A percentile compares a stretch with the other conserved stretches of the same genome.
Evolutionary conservation across 768 basidiomycete species (phyloP).

Genomic region (Suillus subaureus): DNA sequence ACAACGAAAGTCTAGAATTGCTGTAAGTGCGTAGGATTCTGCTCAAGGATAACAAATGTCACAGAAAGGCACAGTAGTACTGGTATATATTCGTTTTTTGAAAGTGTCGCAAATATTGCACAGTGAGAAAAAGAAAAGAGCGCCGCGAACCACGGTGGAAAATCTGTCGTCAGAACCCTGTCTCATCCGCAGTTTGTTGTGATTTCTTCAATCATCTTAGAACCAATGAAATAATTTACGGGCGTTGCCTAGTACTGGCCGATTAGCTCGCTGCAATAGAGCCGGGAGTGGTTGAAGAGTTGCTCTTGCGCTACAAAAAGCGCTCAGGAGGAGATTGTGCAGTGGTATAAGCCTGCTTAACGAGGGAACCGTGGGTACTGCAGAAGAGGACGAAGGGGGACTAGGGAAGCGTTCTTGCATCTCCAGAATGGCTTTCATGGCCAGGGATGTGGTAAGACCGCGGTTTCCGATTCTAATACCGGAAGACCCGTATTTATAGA

Average conservation of each 20-base stretch:
- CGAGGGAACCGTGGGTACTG: not conserved
- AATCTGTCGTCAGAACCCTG: not conserved
- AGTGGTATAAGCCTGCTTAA: not conserved
- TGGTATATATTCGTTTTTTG: not conserved
- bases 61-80: not conserved
- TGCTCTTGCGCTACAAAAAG: conserved; percentile 5
- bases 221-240: not conserved
- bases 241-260: not conserved
- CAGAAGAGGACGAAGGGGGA: not conserved
- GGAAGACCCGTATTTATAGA: conserved; percentile 55
- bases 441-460: conserved; percentile 56
- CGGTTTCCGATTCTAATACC: conserved; percentile 54
- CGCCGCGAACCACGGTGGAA: not conserved
- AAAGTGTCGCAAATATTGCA: too few relatives aligned
- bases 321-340: not conserved
- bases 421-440: conserved; percentile 48
- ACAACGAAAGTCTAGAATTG: not conserved
- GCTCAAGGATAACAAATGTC: not conserved
- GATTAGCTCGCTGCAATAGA: not conserved
- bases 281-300: not conserved
- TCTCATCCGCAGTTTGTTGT: not conserved
- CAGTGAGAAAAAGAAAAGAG: not conserved
- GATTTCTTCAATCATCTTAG: not conserved
- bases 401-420: not conserved
- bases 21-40: not conserved